A percentile compares a stretch with the other conserved stretches of the same genome.
phyloP scores from a whole-genome alignment of 345 rosid genomes.

The Aquilaria yunnanensis region DNA sequence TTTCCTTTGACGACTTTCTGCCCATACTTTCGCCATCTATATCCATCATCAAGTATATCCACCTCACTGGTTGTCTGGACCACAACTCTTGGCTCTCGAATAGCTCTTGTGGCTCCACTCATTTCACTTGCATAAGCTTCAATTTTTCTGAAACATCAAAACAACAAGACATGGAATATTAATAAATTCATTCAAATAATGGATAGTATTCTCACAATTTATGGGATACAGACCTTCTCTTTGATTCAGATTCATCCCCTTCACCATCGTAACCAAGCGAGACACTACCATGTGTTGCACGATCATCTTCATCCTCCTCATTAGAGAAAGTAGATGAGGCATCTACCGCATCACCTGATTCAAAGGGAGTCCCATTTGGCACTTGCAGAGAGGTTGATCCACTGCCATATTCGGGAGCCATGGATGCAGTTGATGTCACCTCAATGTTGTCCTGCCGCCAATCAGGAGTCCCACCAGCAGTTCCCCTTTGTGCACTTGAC shows the following conservation, averaged over 20 bases:
- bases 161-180: constrained; percentile 7
- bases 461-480: constrained; percentile 30
- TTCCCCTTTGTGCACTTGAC: constrained; percentile 42
- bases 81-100: constrained; percentile 96
- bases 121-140: constrained; percentile 71
- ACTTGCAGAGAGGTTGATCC: constrained; percentile 35
- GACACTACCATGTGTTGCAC: constrained; percentile 60
- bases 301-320: constrained; percentile 73
- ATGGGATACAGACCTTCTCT: constrained; percentile 58
- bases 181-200: constrained; percentile 2
- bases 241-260: constrained; percentile 82
- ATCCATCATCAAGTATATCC: constrained; percentile 95
- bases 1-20: constrained; percentile 99
- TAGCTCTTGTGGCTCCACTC: constrained; percentile 92
- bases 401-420: constrained; percentile 44
- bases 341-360: constrained; percentile 69
- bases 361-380: constrained; percentile 44
- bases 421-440: constrained; percentile 59
- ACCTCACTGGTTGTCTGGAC: constrained; percentile 99
- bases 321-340: constrained; percentile 66
- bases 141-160: constrained; percentile 49
- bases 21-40: constrained; percentile 97
- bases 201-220: not conserved
- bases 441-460: constrained; percentile 60
- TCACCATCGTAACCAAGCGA: constrained; percentile 59